These are phyloP conservation scores for Alnus glutinosa DNA, from an alignment of 306 rosid species.

Conservation along the genomic window DNA sequence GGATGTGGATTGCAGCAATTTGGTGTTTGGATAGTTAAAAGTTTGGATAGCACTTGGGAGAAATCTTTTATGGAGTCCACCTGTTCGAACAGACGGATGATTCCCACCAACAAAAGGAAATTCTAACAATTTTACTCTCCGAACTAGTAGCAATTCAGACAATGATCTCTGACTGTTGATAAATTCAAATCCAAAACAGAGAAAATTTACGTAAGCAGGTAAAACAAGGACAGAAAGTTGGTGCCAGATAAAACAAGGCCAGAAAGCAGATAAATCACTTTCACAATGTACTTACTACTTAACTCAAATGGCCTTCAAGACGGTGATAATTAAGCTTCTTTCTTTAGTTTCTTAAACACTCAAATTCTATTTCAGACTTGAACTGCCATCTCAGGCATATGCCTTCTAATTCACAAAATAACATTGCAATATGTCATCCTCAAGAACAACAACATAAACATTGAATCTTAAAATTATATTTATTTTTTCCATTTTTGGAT, in stretches of 20 bases:
- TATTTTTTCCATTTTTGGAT: neutral
- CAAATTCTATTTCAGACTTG: slow-evolving; percentile 5
- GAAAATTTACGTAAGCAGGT: neutral
- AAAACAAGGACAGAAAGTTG: slow-evolving; percentile 15
- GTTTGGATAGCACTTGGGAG: too few relatives aligned
- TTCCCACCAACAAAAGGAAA: too few relatives aligned
- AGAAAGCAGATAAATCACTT: slow-evolving; percentile 40
- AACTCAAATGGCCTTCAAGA: slow-evolving; percentile 9
- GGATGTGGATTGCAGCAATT: too few relatives aligned
- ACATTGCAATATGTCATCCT: neutral
- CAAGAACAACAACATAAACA: neutral
- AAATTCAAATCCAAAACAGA: neutral
- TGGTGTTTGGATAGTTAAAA: too few relatives aligned
- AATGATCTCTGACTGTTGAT: neutral
- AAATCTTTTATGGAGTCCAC: too few relatives aligned
- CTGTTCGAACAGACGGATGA: too few relatives aligned
- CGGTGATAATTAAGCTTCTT: slow-evolving; percentile 3
- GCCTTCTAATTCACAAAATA: neutral
- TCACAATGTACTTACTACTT: slow-evolving; percentile 37
- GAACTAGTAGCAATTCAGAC: too few relatives aligned
- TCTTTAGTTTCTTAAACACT: slow-evolving; percentile 2
- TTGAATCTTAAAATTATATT: neutral
- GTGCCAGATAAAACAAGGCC: slow-evolving; percentile 2
- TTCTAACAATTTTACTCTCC: too few relatives aligned
- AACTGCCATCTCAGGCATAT: neutral